Base-by-base conservation (phyloP, 495 filamentous ascomycete genomes). In the Lophiotrema nucula region DNA sequence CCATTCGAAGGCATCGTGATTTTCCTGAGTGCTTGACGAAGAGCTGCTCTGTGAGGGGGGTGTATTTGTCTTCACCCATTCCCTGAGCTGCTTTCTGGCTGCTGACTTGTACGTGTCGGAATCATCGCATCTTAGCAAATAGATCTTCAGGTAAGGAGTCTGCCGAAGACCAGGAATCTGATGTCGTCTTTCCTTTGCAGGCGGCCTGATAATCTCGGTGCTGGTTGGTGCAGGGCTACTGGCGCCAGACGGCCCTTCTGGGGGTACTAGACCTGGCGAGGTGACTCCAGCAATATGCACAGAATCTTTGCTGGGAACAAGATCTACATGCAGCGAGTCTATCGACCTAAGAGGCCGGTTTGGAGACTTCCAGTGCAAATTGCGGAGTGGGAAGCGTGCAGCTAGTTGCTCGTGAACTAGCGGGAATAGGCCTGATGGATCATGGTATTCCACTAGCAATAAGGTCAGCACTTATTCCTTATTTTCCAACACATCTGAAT, bases 1-100 rank as follows among this genome's bases (percentile, higher is more conserved):
- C 92, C 92, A 98, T 68, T 98, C 95, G 67, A 88, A 96, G 3
- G 95, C 95, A 75, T 97, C 95, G 69, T 98, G 93, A 31, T 87
- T 81, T 77, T 96, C 83, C 63, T 85, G 85, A 27, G 80, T 77
- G 37, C 71, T 79, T 15, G 70, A 73, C 6, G 76, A 68, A 1
- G 76, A 65, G 16, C 67, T 74, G 33, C 74, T 74, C 21, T 72
- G 72, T 12, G 73, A 66, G n/a, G 71, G 60, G 16, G 77, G 74
- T 0, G 88, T 86, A 59, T 95, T 83, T 6, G 79, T 73, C 68
- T 90, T 90, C 57, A 98, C 83, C 93, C 93, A 98, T 53, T 97
- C 93, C 41, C 90, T 81, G 31, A 97, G 74, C 58, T 84, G 78
- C 69, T 88, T 85, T 54, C 90, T 79, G 6, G 88, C 83, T 2